phyloP scores from a whole-genome alignment of 108 stramenopile species.

The Skeletonema costatum region DNA sequence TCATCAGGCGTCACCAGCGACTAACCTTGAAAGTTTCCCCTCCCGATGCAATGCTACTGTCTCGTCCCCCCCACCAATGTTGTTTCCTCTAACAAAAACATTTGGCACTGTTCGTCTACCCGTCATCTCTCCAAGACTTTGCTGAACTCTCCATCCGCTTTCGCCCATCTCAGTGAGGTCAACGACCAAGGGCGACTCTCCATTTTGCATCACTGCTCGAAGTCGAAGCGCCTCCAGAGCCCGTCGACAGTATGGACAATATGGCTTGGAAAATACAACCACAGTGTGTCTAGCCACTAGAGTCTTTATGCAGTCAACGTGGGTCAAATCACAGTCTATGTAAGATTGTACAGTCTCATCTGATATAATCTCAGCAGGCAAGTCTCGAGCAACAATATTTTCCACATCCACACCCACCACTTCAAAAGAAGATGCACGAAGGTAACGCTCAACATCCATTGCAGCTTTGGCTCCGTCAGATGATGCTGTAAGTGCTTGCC shows the following conservation, averaged over 20 bases:
- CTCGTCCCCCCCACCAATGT: constrained; percentile 88
- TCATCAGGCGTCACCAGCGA: not conserved
- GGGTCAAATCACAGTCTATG: constrained; percentile 52
- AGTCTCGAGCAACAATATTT: not conserved
- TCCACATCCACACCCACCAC: not conserved
- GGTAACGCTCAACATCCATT: constrained; percentile 70
- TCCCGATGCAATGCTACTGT: constrained; percentile 35
- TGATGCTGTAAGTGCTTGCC: constrained; percentile 68
- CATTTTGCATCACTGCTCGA: constrained; percentile 6
- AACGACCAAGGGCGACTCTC: constrained; percentile 49
- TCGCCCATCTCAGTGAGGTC: constrained; percentile 53
- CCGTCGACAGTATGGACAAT: constrained; percentile 69
- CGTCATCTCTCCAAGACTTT: constrained; percentile 63
- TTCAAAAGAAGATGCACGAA: constrained; percentile 17
- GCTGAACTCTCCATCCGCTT: constrained; percentile 59
- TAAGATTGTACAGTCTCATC: constrained; percentile 4
- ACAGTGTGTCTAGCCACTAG: constrained; percentile 66
- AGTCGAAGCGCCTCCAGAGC: constrained; percentile 65
- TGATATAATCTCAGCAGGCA: not conserved
- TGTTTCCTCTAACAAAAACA: constrained; percentile 83
- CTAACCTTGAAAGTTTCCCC: constrained; percentile 4
- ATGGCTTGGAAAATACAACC: constrained; percentile 81
- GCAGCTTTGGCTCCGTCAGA: constrained; percentile 73
- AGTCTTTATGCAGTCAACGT: constrained; percentile 47
- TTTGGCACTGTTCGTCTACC: constrained; percentile 91